Base-by-base conservation (phyloP, 306 rosid genomes). In the Dicorynia guianensis region DNA sequence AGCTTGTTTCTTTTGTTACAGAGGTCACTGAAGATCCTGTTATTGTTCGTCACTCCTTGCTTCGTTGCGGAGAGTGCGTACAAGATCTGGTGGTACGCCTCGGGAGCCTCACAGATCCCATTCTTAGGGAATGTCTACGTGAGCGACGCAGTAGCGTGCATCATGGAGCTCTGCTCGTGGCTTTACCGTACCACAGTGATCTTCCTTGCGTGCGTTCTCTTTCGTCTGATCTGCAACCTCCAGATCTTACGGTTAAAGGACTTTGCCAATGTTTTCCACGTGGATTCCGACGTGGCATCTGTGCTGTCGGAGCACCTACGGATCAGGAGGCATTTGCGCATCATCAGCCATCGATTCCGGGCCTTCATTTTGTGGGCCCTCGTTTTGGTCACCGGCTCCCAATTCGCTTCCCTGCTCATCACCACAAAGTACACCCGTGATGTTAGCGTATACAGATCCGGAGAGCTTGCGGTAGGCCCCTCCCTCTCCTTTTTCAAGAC, bases 1-100 rank as follows among this genome's bases (percentile, higher is more conserved):
- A 74, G n/a, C 46, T 12, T 35, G 36, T 5, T 47, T 47, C 4
- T 1, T 4, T 38, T 77, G 36, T 13, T 30, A 61, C 80, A 94
- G 98, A 90, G 88, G 81, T 90, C 98, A 20, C 34, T 90, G 71
- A 82, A 75, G 60, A 73, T 95, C 49, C 58, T 88, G 0, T 83
- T 74, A 11, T 40, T 79, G 17, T 90, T 92, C 44, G 97, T 90
- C 33, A 61, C 79, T 12, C 97, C 98, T 7, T 87, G 95, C 79
- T 81, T 94, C 12, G 57, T 74, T 5, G 96, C 87, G 0, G 95
- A 90, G 88, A n/a, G 83, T 69, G 93, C 91, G 64, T 95, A 92
- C 89, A 92, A 95, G 79, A 83, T 95, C 71, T 95, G 98, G 98
- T 95, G 98, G 97, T 95, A 95, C 76, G 83, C 96, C 15, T 92